Evolutionary conservation across 208 protist genomes (phyloP).

Genomic region (Leishmania turanica): DNA sequence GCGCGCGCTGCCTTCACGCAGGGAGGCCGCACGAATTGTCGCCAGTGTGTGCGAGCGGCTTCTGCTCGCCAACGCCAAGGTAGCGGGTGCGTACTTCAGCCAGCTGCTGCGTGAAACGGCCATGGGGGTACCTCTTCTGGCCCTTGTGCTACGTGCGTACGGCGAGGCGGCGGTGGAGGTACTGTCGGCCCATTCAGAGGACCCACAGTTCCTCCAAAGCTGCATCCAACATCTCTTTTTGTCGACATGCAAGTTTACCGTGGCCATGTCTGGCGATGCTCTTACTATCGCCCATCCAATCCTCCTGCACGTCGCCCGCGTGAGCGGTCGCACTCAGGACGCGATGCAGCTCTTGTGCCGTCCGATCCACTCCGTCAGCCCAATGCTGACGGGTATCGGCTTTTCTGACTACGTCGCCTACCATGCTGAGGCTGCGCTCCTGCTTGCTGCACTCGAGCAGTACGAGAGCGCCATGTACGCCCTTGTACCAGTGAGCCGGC

Average conservation of each 20-base stretch:
- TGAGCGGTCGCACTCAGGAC: conserved; percentile 17
- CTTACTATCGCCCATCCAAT: conserved; percentile 35
- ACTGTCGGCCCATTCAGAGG: neutral
- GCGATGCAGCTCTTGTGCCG: conserved; percentile 49
- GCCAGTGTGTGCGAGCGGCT: conserved; percentile 18
- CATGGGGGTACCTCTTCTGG: conserved; percentile 42
- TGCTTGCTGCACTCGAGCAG: conserved; percentile 31
- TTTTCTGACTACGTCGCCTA: conserved; percentile 50
- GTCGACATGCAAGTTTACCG: conserved; percentile 5
- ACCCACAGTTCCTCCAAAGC: neutral
- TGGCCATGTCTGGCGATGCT: neutral
- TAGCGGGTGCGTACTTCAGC: conserved; percentile 7
- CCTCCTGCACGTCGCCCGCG: conserved; percentile 29
- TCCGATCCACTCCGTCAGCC: conserved; percentile 36
- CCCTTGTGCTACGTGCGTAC: conserved; percentile 54
- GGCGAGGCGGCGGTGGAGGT: conserved; percentile 23
- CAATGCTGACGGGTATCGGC: conserved; percentile 38
- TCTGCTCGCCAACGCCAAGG: conserved; percentile 13
- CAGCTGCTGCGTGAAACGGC: conserved; percentile 19
- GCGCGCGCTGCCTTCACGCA: neutral
- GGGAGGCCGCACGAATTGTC: conserved; percentile 3
- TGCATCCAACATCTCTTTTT: conserved; percentile 18
- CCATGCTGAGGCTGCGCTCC: conserved; percentile 46
- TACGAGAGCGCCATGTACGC: conserved; percentile 47
- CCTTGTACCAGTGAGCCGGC: conserved; percentile 27